Base-by-base conservation (phyloP, 2,329 filamentous ascomycete species). In the Neoascochyta sp. region DNA sequence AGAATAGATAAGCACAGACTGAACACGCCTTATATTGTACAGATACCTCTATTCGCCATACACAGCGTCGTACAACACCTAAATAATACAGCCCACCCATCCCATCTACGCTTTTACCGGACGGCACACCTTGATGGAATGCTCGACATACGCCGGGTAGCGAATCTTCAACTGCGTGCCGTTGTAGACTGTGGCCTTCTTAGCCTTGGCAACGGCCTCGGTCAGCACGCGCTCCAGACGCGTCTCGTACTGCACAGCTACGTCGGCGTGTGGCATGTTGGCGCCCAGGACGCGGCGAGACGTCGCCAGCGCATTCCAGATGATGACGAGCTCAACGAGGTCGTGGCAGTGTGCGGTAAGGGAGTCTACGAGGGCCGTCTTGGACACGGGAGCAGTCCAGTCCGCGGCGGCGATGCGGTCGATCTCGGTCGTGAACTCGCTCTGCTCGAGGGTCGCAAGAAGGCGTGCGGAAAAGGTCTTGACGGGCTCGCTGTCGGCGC, bases 271-370 rank as follows among this genome's bases (percentile, higher is more conserved):
- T 7, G 58, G 60, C 41, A 65, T 60, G 7, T 62, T 36, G 4
- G 35, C 34, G 7, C 62, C 62, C 0, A 70, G 57, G 4, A 70
- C 60, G 18, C 58, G 57, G 28, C 56, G 52, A 1, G 67, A 62
- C 4, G 69, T 56, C 25, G 45, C 53, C n/a, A 71, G 54, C n/a
- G 62, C 67, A 34, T 69, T 66, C 58, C 60, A 67, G 13, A 69
- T 45, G 9, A 63, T 57, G 7, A 67, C 43, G 4, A 54, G 47
- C 4, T 50, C 42, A 7, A 60, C 25, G 17, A 66, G 54, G 4
- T 49, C 39, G 28, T 43, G 44, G 40, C 16, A 29, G 31, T 40
- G 34, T 17, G 17, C 7, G n/a, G 16, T 27, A 6, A 32, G 24
- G 24, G 34, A 42, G 7, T 2, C 9, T 7, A 24, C 10, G 14